Evolutionary conservation across 164 flowering plant species (phyloP), one percentile per base, ranked within the genome.

Genomic region (Taxillus chinensis): DNA sequence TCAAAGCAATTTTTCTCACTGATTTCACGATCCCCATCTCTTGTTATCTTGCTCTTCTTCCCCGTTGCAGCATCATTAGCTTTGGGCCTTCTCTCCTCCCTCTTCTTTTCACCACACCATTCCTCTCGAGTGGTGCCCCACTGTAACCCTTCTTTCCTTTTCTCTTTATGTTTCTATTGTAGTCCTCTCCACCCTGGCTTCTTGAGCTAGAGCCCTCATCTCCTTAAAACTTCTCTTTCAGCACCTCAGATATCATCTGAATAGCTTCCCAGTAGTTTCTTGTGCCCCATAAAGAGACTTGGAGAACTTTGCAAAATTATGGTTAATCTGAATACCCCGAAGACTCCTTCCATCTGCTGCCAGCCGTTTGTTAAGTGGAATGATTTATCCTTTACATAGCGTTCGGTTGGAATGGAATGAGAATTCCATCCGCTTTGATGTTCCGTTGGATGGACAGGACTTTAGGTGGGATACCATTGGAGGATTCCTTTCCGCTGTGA

Each of bases 301-400:
- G 0, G 97, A 86, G 0, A 92, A 76, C 80, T 92, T 92, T 0
- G 97, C 98, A 74, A 92, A 92, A 60, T 83, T 88, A 60, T 92
- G 97, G 74, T 92, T 90, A 41, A 92, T 86, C 74, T 85, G 96
- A 48, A 92, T 84, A 43, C 96, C 93, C 61, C 96, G 96, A 48
- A 92, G 86, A 43, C 96, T 93, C 61, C 96, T 79, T 54, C 96
- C 96, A 77, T 92, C 96, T 55, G 96, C 96, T 5, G 96, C 98
- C 13, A 92, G 80, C 68, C 96, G 96, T 66, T 92, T 92, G 61
- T 92, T 96, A n/a, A 92, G 80, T 3, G 97, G 98, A 60, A 92
- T 86, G 0, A 96, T 92, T 56, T 90, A 92, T 41, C 98, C 97
- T 64, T 90, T 88, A 4, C 90, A 93, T 43, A 90, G 90, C 81